phyloP scores from a whole-genome alignment of 148 eudicot genomes.

The Vaccinium darrowii region DNA sequence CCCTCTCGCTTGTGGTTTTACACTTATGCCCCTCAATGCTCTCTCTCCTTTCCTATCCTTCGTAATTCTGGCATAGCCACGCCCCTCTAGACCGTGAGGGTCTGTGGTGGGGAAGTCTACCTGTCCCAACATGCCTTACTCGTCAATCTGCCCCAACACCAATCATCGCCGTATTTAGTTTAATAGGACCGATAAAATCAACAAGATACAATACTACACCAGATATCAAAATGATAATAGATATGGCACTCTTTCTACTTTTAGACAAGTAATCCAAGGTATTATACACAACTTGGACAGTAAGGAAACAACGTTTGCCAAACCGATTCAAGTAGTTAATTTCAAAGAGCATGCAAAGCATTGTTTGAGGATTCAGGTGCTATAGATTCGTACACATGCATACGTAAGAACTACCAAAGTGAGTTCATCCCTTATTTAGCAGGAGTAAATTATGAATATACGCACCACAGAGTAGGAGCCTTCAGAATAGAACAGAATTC shows the following conservation, averaged over 20 bases:
- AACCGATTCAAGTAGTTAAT: background rate
- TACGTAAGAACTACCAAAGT: background rate
- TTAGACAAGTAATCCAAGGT: background rate
- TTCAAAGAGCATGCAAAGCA: background rate
- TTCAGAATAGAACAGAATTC: background rate
- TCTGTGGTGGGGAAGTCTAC: background rate
- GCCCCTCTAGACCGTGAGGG: background rate
- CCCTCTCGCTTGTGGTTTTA: background rate
- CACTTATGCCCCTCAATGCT: background rate
- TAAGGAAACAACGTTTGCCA: background rate
- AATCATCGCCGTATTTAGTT: too few relatives aligned
- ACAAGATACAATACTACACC: too few relatives aligned
- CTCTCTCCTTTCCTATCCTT: background rate
- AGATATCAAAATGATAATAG: background rate
- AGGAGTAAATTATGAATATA: background rate
- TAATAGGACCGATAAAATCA: too few relatives aligned
- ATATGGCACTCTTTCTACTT: background rate
- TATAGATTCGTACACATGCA: background rate
- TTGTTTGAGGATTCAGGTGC: background rate
- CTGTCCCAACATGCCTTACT: too few relatives aligned
- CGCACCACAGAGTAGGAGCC: constrained; percentile 6
- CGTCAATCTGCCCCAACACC: too few relatives aligned
- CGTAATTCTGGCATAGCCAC: background rate
- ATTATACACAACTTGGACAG: background rate
- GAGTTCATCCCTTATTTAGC: background rate